phyloP scores from a whole-genome alignment of 768 basidiomycete genomes.

The Boletus sp. region DNA sequence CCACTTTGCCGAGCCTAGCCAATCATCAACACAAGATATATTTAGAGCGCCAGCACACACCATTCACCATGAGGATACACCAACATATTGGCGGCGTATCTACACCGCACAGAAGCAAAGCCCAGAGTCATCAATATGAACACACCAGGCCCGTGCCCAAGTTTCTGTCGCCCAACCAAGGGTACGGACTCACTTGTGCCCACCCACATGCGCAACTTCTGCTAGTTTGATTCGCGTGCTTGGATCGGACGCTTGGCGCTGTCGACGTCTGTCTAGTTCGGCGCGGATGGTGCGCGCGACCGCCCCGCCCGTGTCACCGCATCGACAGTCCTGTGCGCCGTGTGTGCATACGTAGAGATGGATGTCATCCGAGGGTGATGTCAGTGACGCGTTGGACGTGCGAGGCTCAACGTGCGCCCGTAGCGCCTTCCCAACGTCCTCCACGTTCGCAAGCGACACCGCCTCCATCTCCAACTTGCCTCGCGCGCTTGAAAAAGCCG shows the following conservation, averaged over 20 bases:
- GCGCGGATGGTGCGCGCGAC: slow-evolving; percentile 52
- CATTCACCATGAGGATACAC: slow-evolving; percentile 73
- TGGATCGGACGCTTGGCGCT: slow-evolving; percentile 23
- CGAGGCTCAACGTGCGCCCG: slow-evolving; percentile 30
- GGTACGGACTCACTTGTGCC: slow-evolving; percentile 61
- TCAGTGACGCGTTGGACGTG: slow-evolving; percentile 18
- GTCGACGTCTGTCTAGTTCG: slow-evolving; percentile 44
- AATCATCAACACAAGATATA: neutral
- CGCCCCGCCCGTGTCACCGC: slow-evolving; percentile 59
- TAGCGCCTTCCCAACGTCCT: slow-evolving; percentile 39
- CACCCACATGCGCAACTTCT: slow-evolving; percentile 77
- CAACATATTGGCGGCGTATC: slow-evolving; percentile 67
- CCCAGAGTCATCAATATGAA: neutral
- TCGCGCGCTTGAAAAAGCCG: slow-evolving; percentile 48
- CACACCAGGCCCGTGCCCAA: neutral
- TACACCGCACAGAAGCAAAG: slow-evolving; percentile 21
- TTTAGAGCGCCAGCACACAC: slow-evolving; percentile 39
- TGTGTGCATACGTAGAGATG: slow-evolving; percentile 77
- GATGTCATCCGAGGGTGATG: slow-evolving; percentile 22
- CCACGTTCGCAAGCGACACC: slow-evolving; percentile 48
- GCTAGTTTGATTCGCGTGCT: slow-evolving; percentile 45
- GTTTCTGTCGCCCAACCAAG: neutral
- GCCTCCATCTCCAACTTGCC: slow-evolving; percentile 49
- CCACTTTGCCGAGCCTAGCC: slow-evolving; percentile 62
- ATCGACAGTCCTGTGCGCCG: slow-evolving; percentile 73